Conservation (phyloP, 225 moss, liverwort and hornwort genomes). For the Sphagnum tenellum region DNA sequence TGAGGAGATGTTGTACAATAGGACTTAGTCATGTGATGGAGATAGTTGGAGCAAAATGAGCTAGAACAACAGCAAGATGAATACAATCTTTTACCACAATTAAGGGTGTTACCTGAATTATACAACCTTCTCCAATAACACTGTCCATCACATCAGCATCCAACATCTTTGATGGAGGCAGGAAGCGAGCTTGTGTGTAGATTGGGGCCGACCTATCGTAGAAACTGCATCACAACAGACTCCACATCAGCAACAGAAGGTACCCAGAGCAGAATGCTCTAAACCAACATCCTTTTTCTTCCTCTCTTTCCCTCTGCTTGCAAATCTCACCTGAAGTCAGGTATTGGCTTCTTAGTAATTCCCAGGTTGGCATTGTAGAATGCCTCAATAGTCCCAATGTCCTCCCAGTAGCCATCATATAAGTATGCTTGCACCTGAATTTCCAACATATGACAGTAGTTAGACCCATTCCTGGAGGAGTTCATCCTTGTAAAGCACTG, state of each 20-base stretch:
- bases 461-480: too few relatives aligned
- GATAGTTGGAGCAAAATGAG: too few relatives aligned
- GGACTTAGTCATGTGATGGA: too few relatives aligned
- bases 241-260: too few relatives aligned
- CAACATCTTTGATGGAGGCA: conserved; percentile 93
- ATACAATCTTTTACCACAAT: too few relatives aligned
- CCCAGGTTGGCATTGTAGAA: conserved; percentile 97
- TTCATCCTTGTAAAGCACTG: too few relatives aligned
- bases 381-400: conserved; percentile 97
- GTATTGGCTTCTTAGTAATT: conserved; percentile 90
- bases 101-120: conserved; percentile 43
- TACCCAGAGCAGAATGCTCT: too few relatives aligned
- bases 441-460: too few relatives aligned
- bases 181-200: conserved; percentile 93
- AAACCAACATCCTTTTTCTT: too few relatives aligned
- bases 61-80: too few relatives aligned
- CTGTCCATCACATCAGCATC: conserved; percentile 95
- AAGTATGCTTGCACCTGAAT: conserved; percentile 79
- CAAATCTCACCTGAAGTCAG: conserved; percentile 64
- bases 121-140: conserved; percentile 96
- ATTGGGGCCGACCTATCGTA: conserved; percentile 93
- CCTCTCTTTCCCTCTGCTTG: too few relatives aligned
- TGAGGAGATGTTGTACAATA: too few relatives aligned
- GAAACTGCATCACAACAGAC: conserved; percentile 31
- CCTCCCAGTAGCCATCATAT: conserved; percentile 99